These are phyloP conservation scores for Periconia sp. DNA, from an alignment of 2,329 filamentous ascomycete genomes.

Conservation along the genomic window DNA sequence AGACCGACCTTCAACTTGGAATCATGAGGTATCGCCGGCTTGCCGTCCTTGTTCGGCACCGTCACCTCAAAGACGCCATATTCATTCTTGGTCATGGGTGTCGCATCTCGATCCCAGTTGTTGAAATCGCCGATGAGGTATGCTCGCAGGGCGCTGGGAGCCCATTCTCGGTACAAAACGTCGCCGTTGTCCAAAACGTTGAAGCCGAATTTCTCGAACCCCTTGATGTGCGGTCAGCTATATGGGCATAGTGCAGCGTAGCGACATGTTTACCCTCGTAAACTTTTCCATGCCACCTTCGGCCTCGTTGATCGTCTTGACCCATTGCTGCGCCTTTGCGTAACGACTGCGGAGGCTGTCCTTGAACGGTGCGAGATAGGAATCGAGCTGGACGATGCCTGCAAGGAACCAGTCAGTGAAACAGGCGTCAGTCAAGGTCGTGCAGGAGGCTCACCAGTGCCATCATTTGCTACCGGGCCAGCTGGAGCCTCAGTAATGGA, in stretches of 20 bases:
- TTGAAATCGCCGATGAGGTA: constrained; percentile 96
- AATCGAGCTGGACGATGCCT: constrained; percentile 89
- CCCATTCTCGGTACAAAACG: constrained; percentile 94
- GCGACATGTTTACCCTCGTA: constrained; percentile 66
- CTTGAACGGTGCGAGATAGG: constrained; percentile 86
- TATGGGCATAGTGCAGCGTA: neutral
- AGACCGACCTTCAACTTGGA: constrained; percentile 87
- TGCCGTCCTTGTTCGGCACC: constrained; percentile 74
- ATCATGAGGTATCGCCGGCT: constrained; percentile 84
- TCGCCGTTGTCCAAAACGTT: constrained; percentile 81
- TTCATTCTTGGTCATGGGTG: constrained; percentile 84
- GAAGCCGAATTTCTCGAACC: constrained; percentile 85
- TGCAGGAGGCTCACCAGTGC: constrained; percentile 64
- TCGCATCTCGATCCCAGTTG: constrained; percentile 81
- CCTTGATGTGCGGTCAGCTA: constrained; percentile 59
- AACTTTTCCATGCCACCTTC: constrained; percentile 95
- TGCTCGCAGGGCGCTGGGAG: constrained; percentile 83
- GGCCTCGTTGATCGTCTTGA: constrained; percentile 77
- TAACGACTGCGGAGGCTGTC: constrained; percentile 78
- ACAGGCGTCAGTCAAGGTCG: neutral
- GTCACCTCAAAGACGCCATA: constrained; percentile 88
- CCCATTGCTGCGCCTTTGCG: constrained; percentile 82
- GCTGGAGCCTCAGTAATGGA: constrained; percentile 53
- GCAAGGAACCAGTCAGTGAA: constrained; percentile 32
- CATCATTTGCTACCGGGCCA: constrained; percentile 67